Evolutionary conservation across 2,329 filamentous ascomycete species (phyloP).

Genomic region (Aureobasidium sp.): DNA sequence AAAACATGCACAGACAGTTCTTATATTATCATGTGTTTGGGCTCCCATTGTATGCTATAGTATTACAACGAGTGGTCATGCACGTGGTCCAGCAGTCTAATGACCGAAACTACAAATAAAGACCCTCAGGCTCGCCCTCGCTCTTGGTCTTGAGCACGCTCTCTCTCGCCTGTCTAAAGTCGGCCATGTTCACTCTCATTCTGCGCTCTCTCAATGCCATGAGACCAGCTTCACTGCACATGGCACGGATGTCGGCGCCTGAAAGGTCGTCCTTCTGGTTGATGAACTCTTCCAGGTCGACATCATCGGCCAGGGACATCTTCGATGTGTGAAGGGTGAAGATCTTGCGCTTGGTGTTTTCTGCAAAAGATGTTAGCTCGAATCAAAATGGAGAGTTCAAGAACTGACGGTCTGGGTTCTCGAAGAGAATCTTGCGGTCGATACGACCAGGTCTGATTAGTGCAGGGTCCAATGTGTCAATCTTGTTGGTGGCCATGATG

Average conservation of each 20-base stretch:
- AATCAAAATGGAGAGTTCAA: not conserved
- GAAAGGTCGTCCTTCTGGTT: conserved; percentile 96
- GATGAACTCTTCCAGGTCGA: conserved; percentile 98
- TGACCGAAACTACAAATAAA: conserved; percentile 75
- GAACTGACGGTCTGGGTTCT: conserved; percentile 61
- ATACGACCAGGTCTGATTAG: conserved; percentile 96
- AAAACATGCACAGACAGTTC: not conserved
- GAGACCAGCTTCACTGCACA: conserved; percentile 93
- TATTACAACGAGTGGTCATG: conserved; percentile 8
- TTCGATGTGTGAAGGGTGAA: conserved; percentile 97
- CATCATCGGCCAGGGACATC: conserved; percentile 93
- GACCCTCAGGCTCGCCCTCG: conserved; percentile 93
- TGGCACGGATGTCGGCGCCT: conserved; percentile 97
- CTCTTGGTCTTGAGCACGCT: conserved; percentile 97
- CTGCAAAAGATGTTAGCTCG: conserved; percentile 45
- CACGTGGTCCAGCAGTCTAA: conserved; percentile 46
- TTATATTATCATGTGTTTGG: not conserved
- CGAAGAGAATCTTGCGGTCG: conserved; percentile 88
- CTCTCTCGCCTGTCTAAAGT: conserved; percentile 88
- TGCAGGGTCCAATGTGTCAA: conserved; percentile 91
- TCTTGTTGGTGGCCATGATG: conserved; percentile 99
- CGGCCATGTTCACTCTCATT: conserved; percentile 98
- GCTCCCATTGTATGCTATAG: conserved; percentile 13
- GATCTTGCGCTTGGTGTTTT: conserved; percentile 96
- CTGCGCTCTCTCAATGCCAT: conserved; percentile 88